Base-by-base conservation (phyloP, 257 asterid genomes). In the Solanum tarapatanum region DNA sequence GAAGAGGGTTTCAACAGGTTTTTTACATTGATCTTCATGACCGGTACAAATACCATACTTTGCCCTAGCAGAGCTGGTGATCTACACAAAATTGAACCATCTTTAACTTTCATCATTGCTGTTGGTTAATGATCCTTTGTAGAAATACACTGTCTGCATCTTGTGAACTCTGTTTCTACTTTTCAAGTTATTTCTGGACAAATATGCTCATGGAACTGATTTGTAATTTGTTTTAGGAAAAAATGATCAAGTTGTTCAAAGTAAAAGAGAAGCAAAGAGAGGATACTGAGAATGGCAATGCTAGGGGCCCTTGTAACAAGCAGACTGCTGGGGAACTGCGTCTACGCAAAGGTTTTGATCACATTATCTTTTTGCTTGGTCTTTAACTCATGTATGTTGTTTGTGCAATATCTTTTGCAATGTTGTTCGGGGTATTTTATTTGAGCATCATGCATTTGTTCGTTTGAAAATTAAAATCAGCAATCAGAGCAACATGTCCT, bases 211-310 rank as follows among this genome's bases (percentile, higher is more conserved):
- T 45, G 66, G 39, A 41, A 43, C 28, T 80, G 85, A 48, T 26
- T 30, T 45, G 68, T 80, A 26, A 17, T 48, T 80, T 45, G 17
- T 45, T 84, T 69, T 64, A 91, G 93, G 91, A 85, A 84, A 9
- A 48, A 13, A 89, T 91, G 93, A 89, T 91, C 64, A 91, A 66
- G 13, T 86, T 89, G 83, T 91, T 91, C 82, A 88, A 91, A 91
- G 88, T 89, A 23, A 91, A 88, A 77, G 89, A 89, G 89, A 87
- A 90, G 85, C 92, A 87, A 51, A 88, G 62, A 69, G 90, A 90
- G 62, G 83, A 66, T 10, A 84, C 58, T 80, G 90, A 83, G 87
- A 89, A 84, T 64, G 76, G 86, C 82, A 82, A 33, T 68, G 88
- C 72, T 21, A 74, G 51, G 79, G 89, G 89, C 16, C 88, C 83